phyloP scores from a whole-genome alignment of 2,329 filamentous ascomycete species.

The Lithohypha guttulata region DNA sequence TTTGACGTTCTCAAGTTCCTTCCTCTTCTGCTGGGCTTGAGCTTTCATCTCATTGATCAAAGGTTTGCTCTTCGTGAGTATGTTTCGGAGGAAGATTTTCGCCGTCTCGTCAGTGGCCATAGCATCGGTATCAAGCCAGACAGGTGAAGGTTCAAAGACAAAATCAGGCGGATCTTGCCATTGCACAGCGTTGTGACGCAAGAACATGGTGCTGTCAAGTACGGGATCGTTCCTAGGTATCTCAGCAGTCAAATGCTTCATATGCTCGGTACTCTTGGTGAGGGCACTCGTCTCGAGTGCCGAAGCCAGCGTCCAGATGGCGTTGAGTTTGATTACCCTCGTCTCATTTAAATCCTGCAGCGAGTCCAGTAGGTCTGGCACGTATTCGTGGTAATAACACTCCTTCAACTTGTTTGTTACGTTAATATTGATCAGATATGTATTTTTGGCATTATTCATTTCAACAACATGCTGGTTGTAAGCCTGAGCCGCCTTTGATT shows the following conservation, averaged over 20 bases:
- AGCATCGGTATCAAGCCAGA: constrained; percentile 86
- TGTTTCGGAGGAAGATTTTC: constrained; percentile 82
- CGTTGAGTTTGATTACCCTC: constrained; percentile 70
- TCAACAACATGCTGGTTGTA: constrained; percentile 89
- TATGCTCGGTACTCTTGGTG: constrained; percentile 58
- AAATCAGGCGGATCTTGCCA: constrained; percentile 81
- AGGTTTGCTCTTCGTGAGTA: constrained; percentile 79
- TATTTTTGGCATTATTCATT: constrained; percentile 97
- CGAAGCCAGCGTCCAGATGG: constrained; percentile 71
- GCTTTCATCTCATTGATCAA: constrained; percentile 69
- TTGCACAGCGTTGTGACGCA: constrained; percentile 72
- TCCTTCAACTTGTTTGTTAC: constrained; percentile 97
- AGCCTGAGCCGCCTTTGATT: constrained; percentile 76
- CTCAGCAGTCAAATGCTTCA: constrained; percentile 64
- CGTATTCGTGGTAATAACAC: constrained; percentile 92
- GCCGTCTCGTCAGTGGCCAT: constrained; percentile 81
- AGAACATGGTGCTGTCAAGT: constrained; percentile 96
- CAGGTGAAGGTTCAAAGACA: constrained; percentile 82
- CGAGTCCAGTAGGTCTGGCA: constrained; percentile 82
- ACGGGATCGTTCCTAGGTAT: constrained; percentile 79
- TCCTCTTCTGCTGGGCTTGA: constrained; percentile 74
- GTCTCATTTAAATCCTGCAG: constrained; percentile 91
- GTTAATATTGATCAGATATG: constrained; percentile 92
- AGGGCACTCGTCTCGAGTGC: constrained; percentile 72
- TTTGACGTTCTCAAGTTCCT: constrained; percentile 72